Evolutionary conservation across 306 rosid species (phyloP).

Genomic region (Citrullus amarus): DNA sequence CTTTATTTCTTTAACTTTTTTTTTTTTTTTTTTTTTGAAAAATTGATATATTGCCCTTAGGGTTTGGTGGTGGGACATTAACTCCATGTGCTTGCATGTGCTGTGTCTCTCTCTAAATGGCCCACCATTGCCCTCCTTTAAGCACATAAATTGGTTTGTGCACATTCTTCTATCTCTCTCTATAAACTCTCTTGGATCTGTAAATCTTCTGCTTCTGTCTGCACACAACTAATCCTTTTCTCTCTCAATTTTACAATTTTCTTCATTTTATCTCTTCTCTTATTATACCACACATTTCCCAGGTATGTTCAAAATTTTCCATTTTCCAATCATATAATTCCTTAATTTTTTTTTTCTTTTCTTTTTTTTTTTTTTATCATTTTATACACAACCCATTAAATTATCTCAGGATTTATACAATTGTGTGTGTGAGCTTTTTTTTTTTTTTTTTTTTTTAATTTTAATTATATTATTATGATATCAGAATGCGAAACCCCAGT

Average conservation of each 20-base stretch:
- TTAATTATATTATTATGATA: background rate
- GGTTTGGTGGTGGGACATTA: conserved; percentile 63
- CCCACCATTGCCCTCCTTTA: conserved; percentile 51
- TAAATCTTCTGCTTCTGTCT: conserved; percentile 14
- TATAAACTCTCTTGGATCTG: conserved; percentile 32
- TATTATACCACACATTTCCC: background rate
- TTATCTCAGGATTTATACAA: background rate
- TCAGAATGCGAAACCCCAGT: conserved; percentile 40
- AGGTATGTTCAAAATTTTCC: conserved; percentile 20
- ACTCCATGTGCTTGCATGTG: conserved; percentile 98
- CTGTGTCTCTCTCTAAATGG: conserved; percentile 59
- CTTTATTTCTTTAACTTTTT: background rate
- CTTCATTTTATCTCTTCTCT: background rate
- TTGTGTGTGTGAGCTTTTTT: too few species aligned
- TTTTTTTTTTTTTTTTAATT: background rate
- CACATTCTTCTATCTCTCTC: conserved; percentile 28
- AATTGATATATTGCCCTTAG: conserved; percentile 22
- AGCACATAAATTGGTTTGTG: conserved; percentile 54
- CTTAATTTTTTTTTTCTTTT: too few species aligned
- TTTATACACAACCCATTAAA: background rate
- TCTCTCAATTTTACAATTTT: background rate
- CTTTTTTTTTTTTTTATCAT: background rate
- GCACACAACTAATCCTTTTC: background rate
- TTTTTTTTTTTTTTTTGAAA: conserved; percentile 7
- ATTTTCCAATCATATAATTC: background rate